Conservation (phyloP, 352 stramenopile genomes). For the Globisporangium viniferum region DNA sequence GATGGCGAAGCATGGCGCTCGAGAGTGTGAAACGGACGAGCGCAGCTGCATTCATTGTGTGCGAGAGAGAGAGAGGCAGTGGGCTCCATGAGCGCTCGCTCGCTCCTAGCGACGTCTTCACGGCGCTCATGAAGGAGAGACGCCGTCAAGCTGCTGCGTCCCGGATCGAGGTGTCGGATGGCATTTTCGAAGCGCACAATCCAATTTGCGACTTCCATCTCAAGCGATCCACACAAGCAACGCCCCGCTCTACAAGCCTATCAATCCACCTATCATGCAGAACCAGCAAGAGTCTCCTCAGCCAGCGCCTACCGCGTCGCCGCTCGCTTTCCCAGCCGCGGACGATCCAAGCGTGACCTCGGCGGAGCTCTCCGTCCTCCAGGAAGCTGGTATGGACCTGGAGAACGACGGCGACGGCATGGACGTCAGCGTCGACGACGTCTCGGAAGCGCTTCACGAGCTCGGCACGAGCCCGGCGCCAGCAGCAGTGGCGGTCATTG, state of each 20-base stretch:
- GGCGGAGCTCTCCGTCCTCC: not conserved
- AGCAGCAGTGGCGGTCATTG: not conserved
- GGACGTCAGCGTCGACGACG: conserved; percentile 9
- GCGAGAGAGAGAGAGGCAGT: not conserved
- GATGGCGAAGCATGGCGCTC: not conserved
- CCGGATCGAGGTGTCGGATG: not conserved
- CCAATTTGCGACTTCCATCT: conserved; percentile 1
- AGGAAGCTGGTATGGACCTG: not conserved
- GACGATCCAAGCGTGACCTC: not conserved
- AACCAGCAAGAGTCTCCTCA: conserved; percentile 2
- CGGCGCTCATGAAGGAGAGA: not conserved
- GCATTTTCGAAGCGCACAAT: conserved; percentile 3
- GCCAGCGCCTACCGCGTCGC: not conserved
- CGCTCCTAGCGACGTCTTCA: not conserved
- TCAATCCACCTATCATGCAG: not conserved
- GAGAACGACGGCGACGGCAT: not conserved
- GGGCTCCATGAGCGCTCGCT: not conserved
- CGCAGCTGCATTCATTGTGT: not conserved
- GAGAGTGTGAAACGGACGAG: not conserved
- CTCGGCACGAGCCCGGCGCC: not conserved
- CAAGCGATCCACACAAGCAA: not conserved
- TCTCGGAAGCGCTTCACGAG: not conserved
- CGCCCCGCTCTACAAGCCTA: not conserved
- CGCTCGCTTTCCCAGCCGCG: not conserved
- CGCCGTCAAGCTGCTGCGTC: not conserved